Base-by-base conservation (phyloP, 805 yeast genomes). In the Starmerella vaccinii region DNA sequence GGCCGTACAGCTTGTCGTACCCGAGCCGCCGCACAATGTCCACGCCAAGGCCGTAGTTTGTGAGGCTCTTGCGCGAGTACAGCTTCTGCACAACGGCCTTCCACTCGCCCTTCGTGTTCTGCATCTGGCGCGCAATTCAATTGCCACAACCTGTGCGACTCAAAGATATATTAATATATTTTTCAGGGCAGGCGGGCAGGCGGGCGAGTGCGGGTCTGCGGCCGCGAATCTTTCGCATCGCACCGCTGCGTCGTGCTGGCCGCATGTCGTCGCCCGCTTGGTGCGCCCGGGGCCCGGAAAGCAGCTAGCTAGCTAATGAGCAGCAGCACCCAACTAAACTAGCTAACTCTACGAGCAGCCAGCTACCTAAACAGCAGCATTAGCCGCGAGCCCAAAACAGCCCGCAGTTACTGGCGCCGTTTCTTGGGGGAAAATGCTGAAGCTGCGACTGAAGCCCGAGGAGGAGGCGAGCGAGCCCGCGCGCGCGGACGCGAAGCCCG, bases 21-120 rank as follows among this genome's bases (percentile, higher is more conserved):
- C 72, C 65, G 23, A 82, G 64, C 49, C 69, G 73, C 22, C 79
- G 72, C 6, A 82, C 60, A 12, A 83, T 65, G 37, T 60, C 49
- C 7, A 57, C 62, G 50, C 62, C 55, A 45, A 49, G 42, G 6
- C 57, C 60, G 43, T 63, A 63, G 30, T 65, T 63, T 13, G 52
- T 37, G 40, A 63, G 55, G 37, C 54, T 59, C 42, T 51, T 55
- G 26, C 68, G 59, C n/a, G 60, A 59, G 34, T 58, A 60, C 8
- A 61, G 46, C 32, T 58, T 50, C 42, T 52, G 56, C 19, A 57
- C 56, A 6, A 43, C 42, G 13, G 38, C 3, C 33, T 34, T 44
- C 63, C 63, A 59, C 41, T 59, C 63, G 19, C 51, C 51, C 12
- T 41, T 39, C 8, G 61, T 46, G 49, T 59, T 59, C 35, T 56